Evolutionary conservation across 108 stramenopile genomes (phyloP).

Genomic region (Cyclotella baltica): DNA sequence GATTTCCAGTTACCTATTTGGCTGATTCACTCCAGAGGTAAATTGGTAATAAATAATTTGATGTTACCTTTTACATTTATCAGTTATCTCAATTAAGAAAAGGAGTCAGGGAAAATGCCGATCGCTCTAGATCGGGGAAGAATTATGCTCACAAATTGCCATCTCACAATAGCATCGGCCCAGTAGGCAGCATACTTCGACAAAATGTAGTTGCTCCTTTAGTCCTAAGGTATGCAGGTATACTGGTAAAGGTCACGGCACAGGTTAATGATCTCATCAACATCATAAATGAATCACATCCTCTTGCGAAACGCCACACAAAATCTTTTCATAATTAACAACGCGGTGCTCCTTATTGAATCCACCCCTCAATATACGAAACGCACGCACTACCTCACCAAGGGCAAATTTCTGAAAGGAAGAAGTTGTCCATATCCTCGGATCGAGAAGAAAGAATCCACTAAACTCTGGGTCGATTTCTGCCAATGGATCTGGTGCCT

Average conservation of each 20-base stretch:
- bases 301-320: slow-evolving; percentile 18
- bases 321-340: slow-evolving; percentile 11
- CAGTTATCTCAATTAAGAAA: neutral
- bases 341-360: slow-evolving; percentile 18
- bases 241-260: too few species aligned
- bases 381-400: slow-evolving; percentile 15
- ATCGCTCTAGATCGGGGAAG: neutral
- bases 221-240: too few species aligned
- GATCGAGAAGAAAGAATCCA: slow-evolving; percentile 25
- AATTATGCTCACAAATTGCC: slow-evolving; percentile 11
- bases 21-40: neutral
- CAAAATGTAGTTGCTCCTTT: too few species aligned
- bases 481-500: slow-evolving; percentile 20
- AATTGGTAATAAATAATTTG: neutral
- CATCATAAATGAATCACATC: slow-evolving; percentile 7
- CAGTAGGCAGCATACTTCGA: neutral
- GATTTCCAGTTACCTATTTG: neutral
- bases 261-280: too few species aligned
- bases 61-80: slow-evolving; percentile 1
- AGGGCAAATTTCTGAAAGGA: slow-evolving; percentile 24
- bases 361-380: slow-evolving; percentile 27
- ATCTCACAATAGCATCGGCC: neutral
- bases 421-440: slow-evolving; percentile 4
- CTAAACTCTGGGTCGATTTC: slow-evolving; percentile 22
- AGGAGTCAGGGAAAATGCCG: neutral